Conservation (phyloP, 805 yeast genomes). For the Saturnispora halmiae region DNA sequence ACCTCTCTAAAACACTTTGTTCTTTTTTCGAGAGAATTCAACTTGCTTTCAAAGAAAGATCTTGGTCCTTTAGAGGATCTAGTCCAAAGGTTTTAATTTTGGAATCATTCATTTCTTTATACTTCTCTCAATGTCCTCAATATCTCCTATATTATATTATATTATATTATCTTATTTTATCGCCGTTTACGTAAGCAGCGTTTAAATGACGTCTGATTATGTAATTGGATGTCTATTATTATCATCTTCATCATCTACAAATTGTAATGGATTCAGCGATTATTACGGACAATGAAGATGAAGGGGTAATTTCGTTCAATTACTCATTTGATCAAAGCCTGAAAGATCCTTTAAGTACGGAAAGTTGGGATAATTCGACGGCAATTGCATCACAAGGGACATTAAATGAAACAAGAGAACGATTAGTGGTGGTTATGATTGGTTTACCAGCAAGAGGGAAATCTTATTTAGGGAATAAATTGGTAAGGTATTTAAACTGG, state of each 20-base stretch:
- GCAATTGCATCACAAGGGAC: constrained; percentile 69
- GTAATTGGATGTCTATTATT: too few relatives aligned
- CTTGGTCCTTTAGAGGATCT: constrained; percentile 88
- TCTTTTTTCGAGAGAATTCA: constrained; percentile 76
- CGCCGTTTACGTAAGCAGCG: too few relatives aligned
- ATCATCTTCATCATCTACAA: not conserved
- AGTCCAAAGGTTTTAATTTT: constrained; percentile 43
- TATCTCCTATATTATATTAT: not conserved
- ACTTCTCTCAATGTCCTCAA: not conserved
- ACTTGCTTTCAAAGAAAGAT: constrained; percentile 67
- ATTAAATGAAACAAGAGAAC: constrained; percentile 49
- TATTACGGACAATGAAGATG: constrained; percentile 3
- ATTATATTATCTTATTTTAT: too few relatives aligned
- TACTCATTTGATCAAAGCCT: constrained; percentile 1
- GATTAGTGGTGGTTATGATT: constrained; percentile 90
- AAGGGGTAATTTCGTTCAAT: constrained; percentile 5
- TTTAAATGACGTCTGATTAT: too few relatives aligned
- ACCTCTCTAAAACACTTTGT: constrained; percentile 93
- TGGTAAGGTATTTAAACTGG: constrained; percentile 88
- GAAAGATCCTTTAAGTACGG: too few relatives aligned
- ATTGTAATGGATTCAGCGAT: constrained; percentile 4
- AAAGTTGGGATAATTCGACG: too few relatives aligned
- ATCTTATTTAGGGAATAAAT: constrained; percentile 84
- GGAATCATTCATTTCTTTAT: not conserved
- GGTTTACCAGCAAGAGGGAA: constrained; percentile 95